Evolutionary conservation across 768 basidiomycete genomes (phyloP), one percentile per base, ranked within the genome.

Genomic region (Guyanaporus albipodus): DNA sequence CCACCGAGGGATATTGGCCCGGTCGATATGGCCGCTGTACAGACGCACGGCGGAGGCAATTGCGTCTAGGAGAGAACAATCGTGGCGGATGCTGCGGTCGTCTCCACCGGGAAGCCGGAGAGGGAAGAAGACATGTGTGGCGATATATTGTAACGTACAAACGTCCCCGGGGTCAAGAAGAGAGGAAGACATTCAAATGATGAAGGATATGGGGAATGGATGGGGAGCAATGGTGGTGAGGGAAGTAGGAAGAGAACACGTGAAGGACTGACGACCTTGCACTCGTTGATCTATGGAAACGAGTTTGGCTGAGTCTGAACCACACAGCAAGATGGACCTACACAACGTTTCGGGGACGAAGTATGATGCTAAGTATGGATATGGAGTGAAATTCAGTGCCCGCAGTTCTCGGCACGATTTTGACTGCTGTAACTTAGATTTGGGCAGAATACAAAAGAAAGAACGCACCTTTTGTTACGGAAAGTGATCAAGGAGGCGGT

Each of bases 81-180:
- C 67, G 6, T 59, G 56, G 10, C 39, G 19, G 40, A 52, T 7
- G 4, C 24, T 47, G 15, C 57, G 47, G 45, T 76, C 73, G 12
- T 70, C 61, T 6, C 57, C 47, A 31, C 67, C 66, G 0, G 75
- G 75, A 5, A 76, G 60, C 31, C 61, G 62, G 1, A 71, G 67
- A 4, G 76, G 77, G 8, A 68, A 50, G 50, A 77, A 74, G 0
- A 77, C 59, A 39, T 78, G 76, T 6, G 68, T 67, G 10, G 74
- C 42, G 24, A 67, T 52, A 50, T 73, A 77, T 38, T 53, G 33
- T 27, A 53, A 26, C 6, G 52, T 38, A 36, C 8, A 8, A 15
- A 31, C 4, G 40, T 50, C 48, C 27, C 10, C 23, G 4, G 42
- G 15, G 18, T 38, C 47, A 4, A 52, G 37, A 32, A 44, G 28